Conservation (phyloP, 306 rosid species). For the Prosopis cineraria region DNA sequence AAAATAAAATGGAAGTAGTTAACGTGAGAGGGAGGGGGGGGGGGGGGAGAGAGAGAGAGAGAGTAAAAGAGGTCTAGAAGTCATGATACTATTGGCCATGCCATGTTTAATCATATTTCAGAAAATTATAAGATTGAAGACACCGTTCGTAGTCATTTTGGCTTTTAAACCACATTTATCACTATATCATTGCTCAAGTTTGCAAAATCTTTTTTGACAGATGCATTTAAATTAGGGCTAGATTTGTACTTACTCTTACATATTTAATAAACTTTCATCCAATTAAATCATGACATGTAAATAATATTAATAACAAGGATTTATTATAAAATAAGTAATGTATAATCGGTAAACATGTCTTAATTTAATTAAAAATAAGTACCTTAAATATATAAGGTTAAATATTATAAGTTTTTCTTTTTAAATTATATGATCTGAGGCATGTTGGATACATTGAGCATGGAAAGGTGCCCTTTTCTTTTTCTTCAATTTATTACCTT, state of each 20-base stretch:
- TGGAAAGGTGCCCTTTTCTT: conserved; percentile 27
- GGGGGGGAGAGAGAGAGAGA: too few species aligned
- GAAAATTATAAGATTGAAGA: not conserved
- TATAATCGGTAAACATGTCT: too few species aligned
- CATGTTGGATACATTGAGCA: conserved; percentile 37
- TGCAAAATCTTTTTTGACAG: conserved; percentile 16
- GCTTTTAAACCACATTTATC: not conserved
- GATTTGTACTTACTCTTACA: too few species aligned
- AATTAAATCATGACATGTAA: too few species aligned
- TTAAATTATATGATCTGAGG: conserved; percentile 39
- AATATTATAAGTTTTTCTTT: too few species aligned
- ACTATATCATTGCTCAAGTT: not conserved
- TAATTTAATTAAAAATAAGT: too few species aligned
- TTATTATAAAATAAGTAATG: too few species aligned
- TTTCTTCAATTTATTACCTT: not conserved
- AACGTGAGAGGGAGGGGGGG: too few species aligned
- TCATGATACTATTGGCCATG: not conserved
- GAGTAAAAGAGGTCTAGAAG: not conserved
- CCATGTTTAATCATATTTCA: not conserved
- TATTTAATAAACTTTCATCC: too few species aligned
- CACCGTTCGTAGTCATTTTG: not conserved
- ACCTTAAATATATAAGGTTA: too few species aligned
- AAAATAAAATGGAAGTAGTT: conserved; percentile 33
- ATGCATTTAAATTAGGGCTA: conserved; percentile 36
- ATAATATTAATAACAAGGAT: too few species aligned